These are phyloP conservation scores for Suhomyces choctaworum DNA, from an alignment of 1,139 yeast genomes.

Conservation along the genomic window DNA sequence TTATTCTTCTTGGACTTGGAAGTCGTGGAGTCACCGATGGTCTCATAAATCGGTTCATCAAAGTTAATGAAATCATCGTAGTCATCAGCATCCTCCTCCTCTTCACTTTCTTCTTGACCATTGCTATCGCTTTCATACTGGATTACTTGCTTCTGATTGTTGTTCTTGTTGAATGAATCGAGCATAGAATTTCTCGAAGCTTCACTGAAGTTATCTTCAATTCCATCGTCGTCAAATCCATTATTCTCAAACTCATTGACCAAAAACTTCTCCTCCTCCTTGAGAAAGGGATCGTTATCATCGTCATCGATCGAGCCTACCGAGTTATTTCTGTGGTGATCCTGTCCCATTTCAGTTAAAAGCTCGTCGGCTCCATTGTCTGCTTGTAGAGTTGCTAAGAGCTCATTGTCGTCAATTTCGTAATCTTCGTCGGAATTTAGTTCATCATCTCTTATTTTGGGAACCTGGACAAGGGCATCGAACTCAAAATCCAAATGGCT, in stretches of 20 bases:
- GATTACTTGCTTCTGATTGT: slow-evolving; percentile 26
- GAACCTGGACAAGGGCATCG: slow-evolving; percentile 44
- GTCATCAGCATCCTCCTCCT: slow-evolving; percentile 26
- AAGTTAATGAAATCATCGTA: slow-evolving; percentile 24
- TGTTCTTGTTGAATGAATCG: slow-evolving; percentile 28
- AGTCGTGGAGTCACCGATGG: slow-evolving; percentile 7
- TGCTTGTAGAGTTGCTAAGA: slow-evolving; percentile 66
- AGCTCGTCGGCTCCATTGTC: slow-evolving; percentile 47
- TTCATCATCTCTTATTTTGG: slow-evolving; percentile 53
- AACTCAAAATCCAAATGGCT: slow-evolving; percentile 38
- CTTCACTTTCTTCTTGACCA: slow-evolving; percentile 24
- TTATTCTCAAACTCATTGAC: slow-evolving; percentile 51
- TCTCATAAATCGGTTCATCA: slow-evolving; percentile 13
- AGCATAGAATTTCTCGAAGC: slow-evolving; percentile 21
- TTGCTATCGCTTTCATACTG: slow-evolving; percentile 34
- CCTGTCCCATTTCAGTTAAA: slow-evolving; percentile 15
- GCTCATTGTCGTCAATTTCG: slow-evolving; percentile 71
- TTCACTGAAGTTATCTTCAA: slow-evolving; percentile 13
- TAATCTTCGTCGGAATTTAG: slow-evolving; percentile 65
- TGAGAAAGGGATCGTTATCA: slow-evolving; percentile 47
- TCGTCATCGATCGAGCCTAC: slow-evolving; percentile 56
- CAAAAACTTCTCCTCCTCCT: slow-evolving; percentile 48
- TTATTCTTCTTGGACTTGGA: slow-evolving; percentile 10
- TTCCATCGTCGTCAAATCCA: slow-evolving; percentile 43
- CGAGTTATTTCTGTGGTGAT: slow-evolving; percentile 35